Conservation (phyloP, 352 stramenopile species). For the Stephanocyclus meneghinianus region DNA sequence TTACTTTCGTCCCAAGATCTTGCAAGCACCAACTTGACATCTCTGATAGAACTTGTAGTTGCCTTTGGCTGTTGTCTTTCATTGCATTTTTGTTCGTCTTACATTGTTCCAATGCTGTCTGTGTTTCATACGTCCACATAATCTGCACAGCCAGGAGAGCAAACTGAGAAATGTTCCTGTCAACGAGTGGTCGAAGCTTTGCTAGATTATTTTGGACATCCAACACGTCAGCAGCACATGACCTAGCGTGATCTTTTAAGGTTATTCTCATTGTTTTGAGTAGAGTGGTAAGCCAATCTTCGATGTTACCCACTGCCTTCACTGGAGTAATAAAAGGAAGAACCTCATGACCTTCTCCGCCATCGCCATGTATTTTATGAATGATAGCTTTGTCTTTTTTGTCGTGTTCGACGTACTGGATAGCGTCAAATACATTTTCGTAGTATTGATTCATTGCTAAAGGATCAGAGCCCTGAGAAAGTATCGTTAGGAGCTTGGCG, state of each 20-base stretch:
- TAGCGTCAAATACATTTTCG: conserved; percentile 98
- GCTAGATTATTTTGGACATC: conserved; percentile 89
- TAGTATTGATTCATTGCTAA: conserved; percentile 98
- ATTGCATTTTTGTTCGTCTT: conserved; percentile 95
- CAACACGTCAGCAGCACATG: conserved; percentile 91
- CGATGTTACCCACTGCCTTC: conserved; percentile 96
- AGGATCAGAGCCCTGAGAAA: conserved; percentile 95
- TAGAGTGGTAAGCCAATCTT: conserved; percentile 97
- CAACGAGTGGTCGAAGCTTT: conserved; percentile 90
- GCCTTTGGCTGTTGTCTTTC: conserved; percentile 94
- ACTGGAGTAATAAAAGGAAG: conserved; percentile 93
- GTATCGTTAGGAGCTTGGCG: conserved; percentile 93
- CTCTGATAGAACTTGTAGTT: conserved; percentile 90
- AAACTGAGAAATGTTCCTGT: conserved; percentile 93
- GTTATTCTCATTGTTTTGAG: conserved; percentile 91
- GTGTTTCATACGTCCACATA: conserved; percentile 95
- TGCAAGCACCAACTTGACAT: conserved; percentile 95
- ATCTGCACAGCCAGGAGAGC: conserved; percentile 94
- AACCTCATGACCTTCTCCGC: conserved; percentile 85
- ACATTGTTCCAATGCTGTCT: conserved; percentile 92
- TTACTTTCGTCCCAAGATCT: conserved; percentile 93
- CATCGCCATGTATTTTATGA: conserved; percentile 86
- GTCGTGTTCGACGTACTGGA: conserved; percentile 96
- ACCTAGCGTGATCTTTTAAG: conserved; percentile 95
- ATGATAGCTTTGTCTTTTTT: conserved; percentile 97